A percentile compares a stretch with the other conserved stretches of the same genome.
These are phyloP conservation scores for Wickerhamiella qilinensis DNA, from an alignment of 805 yeast genomes.

Conservation along the genomic window DNA sequence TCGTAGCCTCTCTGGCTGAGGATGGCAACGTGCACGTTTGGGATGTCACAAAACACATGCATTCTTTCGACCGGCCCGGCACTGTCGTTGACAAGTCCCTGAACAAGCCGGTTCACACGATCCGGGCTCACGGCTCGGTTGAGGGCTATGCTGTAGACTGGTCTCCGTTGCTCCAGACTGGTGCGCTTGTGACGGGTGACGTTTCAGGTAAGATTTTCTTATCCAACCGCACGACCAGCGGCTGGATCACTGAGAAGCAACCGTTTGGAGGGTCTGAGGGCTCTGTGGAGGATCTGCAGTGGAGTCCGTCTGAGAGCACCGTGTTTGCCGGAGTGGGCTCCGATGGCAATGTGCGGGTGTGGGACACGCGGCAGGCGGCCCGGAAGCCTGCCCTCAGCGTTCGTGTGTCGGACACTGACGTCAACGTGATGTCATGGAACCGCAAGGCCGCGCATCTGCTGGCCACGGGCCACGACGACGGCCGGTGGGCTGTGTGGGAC, in stretches of 20 bases:
- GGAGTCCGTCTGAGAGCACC: slow-evolving; percentile 84
- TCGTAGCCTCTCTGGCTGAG: slow-evolving; percentile 80
- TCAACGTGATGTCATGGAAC: slow-evolving; percentile 94
- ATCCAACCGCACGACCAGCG: slow-evolving; percentile 57
- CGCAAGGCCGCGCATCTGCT: slow-evolving; percentile 68
- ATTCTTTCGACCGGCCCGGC: slow-evolving; percentile 82
- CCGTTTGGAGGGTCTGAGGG: slow-evolving; percentile 49
- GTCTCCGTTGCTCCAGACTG: slow-evolving; percentile 74
- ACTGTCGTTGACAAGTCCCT: slow-evolving; percentile 57
- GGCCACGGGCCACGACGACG: slow-evolving; percentile 96
- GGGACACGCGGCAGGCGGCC: slow-evolving; percentile 92
- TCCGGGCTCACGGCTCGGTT: slow-evolving; percentile 77
- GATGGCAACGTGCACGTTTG: slow-evolving; percentile 77
- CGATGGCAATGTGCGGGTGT: slow-evolving; percentile 81
- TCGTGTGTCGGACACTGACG: slow-evolving; percentile 63
- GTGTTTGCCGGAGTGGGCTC: slow-evolving; percentile 92
- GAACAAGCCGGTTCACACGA: slow-evolving; percentile 68
- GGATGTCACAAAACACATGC: slow-evolving; percentile 64
- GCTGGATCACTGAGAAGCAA: slow-evolving; percentile 73
- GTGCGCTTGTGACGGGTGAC: slow-evolving; percentile 79
- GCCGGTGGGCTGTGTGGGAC: slow-evolving; percentile 97
- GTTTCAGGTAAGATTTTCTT: slow-evolving; percentile 65
- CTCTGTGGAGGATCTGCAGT: slow-evolving; percentile 84
- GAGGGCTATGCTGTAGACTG: slow-evolving; percentile 97
- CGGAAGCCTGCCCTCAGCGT: slow-evolving; percentile 83